These are phyloP conservation scores for Plenodomus lindquistii DNA, from an alignment of 2,329 filamentous ascomycete species.

Conservation along the genomic window DNA sequence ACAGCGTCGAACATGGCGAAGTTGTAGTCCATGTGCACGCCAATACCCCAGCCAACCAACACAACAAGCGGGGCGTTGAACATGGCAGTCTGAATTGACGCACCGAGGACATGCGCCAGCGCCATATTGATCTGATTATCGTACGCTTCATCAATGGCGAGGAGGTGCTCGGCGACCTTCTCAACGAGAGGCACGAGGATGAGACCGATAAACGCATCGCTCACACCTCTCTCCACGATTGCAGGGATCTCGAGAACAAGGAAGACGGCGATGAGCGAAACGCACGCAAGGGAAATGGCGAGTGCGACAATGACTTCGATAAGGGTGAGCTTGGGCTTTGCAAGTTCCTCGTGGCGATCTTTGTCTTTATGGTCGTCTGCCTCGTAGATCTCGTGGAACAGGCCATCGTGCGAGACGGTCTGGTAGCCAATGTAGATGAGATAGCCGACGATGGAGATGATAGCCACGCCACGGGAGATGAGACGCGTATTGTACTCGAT, in stretches of 20 bases:
- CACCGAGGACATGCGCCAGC: constrained; percentile 80
- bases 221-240: constrained; percentile 58
- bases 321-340: constrained; percentile 72
- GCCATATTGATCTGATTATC: constrained; percentile 85
- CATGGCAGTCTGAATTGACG: constrained; percentile 86
- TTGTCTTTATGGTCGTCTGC: constrained; percentile 69
- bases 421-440: constrained; percentile 68
- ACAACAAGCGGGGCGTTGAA: constrained; percentile 85
- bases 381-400: constrained; percentile 75
- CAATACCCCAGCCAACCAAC: constrained; percentile 79
- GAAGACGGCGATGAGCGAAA: constrained; percentile 73
- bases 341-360: constrained; percentile 63
- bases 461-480: constrained; percentile 71
- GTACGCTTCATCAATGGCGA: constrained; percentile 82
- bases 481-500: constrained; percentile 62
- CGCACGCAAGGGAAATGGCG: constrained; percentile 65
- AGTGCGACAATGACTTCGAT: constrained; percentile 72
- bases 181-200: constrained; percentile 83
- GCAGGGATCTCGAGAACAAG: constrained; percentile 73
- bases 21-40: constrained; percentile 70
- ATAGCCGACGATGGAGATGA: constrained; percentile 73
- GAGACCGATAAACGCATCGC: constrained; percentile 64
- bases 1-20: constrained; percentile 88
- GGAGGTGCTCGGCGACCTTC: constrained; percentile 81
- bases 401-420: constrained; percentile 73